Evolutionary conservation across 129 eudicot species (phyloP), one percentile per base, ranked within the genome.

Genomic region (Cynara cardunculus): DNA sequence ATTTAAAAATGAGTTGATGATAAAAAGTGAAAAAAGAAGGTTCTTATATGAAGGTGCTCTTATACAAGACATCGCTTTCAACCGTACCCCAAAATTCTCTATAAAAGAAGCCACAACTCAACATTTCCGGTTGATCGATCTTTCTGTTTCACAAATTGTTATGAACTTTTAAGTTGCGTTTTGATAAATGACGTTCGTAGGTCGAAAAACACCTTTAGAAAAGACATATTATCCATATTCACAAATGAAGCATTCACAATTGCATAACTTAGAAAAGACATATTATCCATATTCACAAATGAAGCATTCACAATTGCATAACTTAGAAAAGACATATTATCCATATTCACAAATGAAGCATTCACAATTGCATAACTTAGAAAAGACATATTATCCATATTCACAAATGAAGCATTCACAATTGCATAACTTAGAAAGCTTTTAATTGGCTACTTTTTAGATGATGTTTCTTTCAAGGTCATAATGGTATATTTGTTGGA

Each of bases 401-500:
- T 53, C 21, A 62, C 68, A 62, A 19, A 7, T 59, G 22, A 18
- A 18, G 10, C 10, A 59, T 59, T 18, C 66, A 59, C 66, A 21
- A 61, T 61, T 61, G 4, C 68, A 62, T 62, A 62, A 21, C 68
- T 62, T 62, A 62, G 12, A 62, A 62, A 21, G 27, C 26, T 34
- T 34, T 37, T 3, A 53, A 53, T 34, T 22, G 64, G 16, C 25
- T 72, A 18, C 13, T 28, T 34, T 34, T 16, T 53, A 53, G 22
- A 72, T 16, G 4, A n/a, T n/a, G n/a, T n/a, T 30, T 25, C 13
- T 21, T 21, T 62, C 11, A 28, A 69, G 27, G 49, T 69, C 76
- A 87, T 21, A 88, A 3, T 11, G 93, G 89, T 56, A 88, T 77
- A 76, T 85, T 88, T 71, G 87, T 21, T 1, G 98, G 97, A 27